These are phyloP conservation scores for Xylaria longipes DNA, from an alignment of 495 filamentous ascomycete genomes.

Conservation along the genomic window DNA sequence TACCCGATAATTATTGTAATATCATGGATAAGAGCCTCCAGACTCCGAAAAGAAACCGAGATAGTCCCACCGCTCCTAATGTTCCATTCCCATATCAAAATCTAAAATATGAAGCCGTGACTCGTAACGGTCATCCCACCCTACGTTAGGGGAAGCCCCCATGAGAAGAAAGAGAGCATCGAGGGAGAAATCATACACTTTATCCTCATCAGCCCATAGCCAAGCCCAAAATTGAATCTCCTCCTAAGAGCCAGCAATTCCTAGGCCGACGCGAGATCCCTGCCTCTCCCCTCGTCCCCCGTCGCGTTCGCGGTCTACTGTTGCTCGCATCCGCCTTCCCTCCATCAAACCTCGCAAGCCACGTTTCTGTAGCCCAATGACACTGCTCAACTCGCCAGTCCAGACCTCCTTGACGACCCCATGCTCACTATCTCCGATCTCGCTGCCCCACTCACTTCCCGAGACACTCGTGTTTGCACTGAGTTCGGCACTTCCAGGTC, in stretches of 20 bases:
- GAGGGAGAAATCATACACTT: background rate
- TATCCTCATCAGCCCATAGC: slow-evolving; percentile 12
- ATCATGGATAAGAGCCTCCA: slow-evolving; percentile 2
- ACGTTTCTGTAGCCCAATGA: slow-evolving; percentile 95
- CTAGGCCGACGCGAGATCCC: slow-evolving; percentile 40
- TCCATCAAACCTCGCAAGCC: slow-evolving; percentile 95
- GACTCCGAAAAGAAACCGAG: background rate
- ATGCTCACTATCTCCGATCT: slow-evolving; percentile 47
- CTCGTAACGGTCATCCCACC: slow-evolving; percentile 15
- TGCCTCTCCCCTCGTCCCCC: slow-evolving; percentile 31
- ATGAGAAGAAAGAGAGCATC: background rate
- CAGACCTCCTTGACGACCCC: slow-evolving; percentile 66
- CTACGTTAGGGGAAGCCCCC: background rate
- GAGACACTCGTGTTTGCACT: slow-evolving; percentile 55
- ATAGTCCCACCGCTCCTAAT: slow-evolving; percentile 6
- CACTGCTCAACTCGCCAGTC: slow-evolving; percentile 84
- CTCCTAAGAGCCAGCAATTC: slow-evolving; percentile 40
- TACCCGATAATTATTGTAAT: background rate
- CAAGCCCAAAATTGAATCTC: slow-evolving; percentile 26
- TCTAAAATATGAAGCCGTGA: slow-evolving; percentile 18
- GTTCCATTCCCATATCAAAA: slow-evolving; percentile 19
- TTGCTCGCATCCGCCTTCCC: slow-evolving; percentile 78
- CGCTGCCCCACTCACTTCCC: slow-evolving; percentile 57
- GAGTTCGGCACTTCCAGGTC: slow-evolving; percentile 53
- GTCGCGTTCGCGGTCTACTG: slow-evolving; percentile 42